Evolutionary conservation across 2,329 filamentous ascomycete genomes (phyloP).

Genomic region (Stachybotrys chartarum): DNA sequence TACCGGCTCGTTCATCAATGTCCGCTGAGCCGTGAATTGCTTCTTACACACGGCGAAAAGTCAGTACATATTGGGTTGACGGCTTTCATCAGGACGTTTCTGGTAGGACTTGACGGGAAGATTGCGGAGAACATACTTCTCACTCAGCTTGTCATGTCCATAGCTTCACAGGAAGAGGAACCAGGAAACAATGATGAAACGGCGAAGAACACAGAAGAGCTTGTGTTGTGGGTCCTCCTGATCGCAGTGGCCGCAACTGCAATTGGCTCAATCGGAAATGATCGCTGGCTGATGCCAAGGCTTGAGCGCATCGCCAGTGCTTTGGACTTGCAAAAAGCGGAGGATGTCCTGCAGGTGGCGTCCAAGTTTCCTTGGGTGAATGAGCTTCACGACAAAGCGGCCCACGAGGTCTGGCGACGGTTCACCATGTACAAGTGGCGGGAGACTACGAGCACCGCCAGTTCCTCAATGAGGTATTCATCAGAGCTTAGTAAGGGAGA

Average conservation of each 20-base stretch:
- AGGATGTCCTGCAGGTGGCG: constrained; percentile 1
- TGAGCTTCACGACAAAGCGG: constrained; percentile 1
- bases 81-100: not conserved
- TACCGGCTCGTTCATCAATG: constrained; percentile 2
- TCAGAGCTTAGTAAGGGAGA: no score
- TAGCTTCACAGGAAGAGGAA: not conserved
- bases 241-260: not conserved
- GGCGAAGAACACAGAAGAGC: no score
- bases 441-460: no score
- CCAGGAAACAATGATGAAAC: not conserved
- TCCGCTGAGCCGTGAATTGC: not conserved
- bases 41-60: not conserved
- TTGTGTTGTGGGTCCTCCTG: not conserved
- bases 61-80: not conserved
- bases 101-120: not conserved
- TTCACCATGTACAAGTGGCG: no score
- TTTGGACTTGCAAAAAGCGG: constrained; percentile 2
- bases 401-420: no score
- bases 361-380: constrained; percentile 5
- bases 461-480: no score
- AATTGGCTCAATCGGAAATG: not conserved
- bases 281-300: constrained; percentile 5
- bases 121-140: not conserved
- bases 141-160: not conserved
- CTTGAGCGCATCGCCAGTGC: not conserved